A percentile compares a stretch with the other conserved stretches of the same genome.
These are phyloP conservation scores for Podaxis sp. DNA, from an alignment of 768 basidiomycete genomes.

Conservation along the genomic window DNA sequence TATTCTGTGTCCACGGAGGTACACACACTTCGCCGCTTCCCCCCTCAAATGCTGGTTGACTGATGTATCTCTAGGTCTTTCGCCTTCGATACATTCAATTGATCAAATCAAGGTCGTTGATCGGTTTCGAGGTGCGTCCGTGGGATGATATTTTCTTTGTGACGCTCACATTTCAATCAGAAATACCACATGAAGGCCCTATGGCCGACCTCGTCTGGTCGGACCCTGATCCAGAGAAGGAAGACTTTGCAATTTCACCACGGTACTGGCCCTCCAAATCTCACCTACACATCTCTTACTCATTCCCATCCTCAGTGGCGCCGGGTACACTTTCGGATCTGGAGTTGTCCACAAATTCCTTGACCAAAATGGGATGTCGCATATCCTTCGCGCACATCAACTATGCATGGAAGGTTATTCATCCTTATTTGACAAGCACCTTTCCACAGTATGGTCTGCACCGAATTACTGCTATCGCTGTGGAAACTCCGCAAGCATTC, in stretches of 20 bases:
- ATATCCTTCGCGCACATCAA: slow-evolving; percentile 97
- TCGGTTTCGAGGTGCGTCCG: slow-evolving; percentile 80
- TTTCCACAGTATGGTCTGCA: slow-evolving; percentile 98
- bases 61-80: slow-evolving; percentile 58
- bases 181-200: slow-evolving; percentile 98
- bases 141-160: slow-evolving; percentile 15
- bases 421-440: slow-evolving; percentile 93
- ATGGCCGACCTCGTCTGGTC: slow-evolving; percentile 99
- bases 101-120: slow-evolving; percentile 99
- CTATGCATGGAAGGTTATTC: slow-evolving; percentile 99
- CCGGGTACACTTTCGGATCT: slow-evolving; percentile 97
- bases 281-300: slow-evolving; percentile 15
- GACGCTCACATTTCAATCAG: slow-evolving; percentile 37
- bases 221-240: slow-evolving; percentile 98
- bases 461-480: slow-evolving; percentile 99
- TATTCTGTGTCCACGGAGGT: slow-evolving; percentile 99
- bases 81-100: slow-evolving; percentile 97
- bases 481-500: slow-evolving; percentile 93
- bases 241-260: slow-evolving; percentile 98
- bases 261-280: slow-evolving; percentile 49
- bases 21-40: slow-evolving; percentile 21
- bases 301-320: slow-evolving; percentile 59
- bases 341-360: slow-evolving; percentile 98
- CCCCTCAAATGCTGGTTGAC: slow-evolving; percentile 11
- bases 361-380: slow-evolving; percentile 92